phyloP scores from a whole-genome alignment of 371 early-diverging fungal genomes.

The Lichtheimia ornata region DNA sequence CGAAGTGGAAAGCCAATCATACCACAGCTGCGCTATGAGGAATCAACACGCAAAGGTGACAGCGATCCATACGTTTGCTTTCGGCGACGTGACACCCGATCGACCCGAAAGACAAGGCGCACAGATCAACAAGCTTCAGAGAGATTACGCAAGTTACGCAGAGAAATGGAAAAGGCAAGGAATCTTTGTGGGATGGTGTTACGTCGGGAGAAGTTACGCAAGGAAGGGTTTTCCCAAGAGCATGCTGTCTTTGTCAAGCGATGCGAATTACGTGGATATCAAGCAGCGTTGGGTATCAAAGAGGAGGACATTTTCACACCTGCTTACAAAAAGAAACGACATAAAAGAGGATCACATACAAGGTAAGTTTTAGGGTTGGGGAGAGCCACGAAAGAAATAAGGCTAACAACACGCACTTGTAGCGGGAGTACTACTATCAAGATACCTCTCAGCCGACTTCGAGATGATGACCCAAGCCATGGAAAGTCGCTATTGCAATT shows the following conservation, averaged over 20 bases:
- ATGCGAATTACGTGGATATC: constrained; percentile 56
- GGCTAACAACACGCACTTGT: background rate
- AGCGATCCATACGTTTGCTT: constrained; percentile 95
- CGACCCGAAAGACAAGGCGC: constrained; percentile 84
- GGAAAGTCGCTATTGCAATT: constrained; percentile 19
- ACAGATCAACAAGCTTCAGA: constrained; percentile 85
- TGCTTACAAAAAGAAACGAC: constrained; percentile 39
- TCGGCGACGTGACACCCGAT: constrained; percentile 89
- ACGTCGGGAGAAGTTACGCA: constrained; percentile 73
- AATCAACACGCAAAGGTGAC: constrained; percentile 62
- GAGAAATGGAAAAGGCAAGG: constrained; percentile 77
- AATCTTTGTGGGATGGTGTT: constrained; percentile 77
- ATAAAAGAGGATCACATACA: constrained; percentile 26
- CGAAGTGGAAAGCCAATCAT: constrained; percentile 60
- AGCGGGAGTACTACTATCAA: constrained; percentile 28
- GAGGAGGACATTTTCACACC: constrained; percentile 50
- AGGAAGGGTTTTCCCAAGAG: constrained; percentile 71
- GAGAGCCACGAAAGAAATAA: too few species aligned
- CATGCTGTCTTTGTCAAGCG: constrained; percentile 62
- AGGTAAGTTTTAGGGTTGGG: background rate
- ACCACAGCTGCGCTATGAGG: constrained; percentile 67
- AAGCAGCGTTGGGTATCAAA: constrained; percentile 57
- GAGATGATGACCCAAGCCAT: constrained; percentile 12
- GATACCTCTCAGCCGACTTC: constrained; percentile 26
- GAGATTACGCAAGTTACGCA: constrained; percentile 77